These are phyloP conservation scores for Actinomortierella wolfii DNA, from an alignment of 371 early-diverging fungal species.

Conservation along the genomic window DNA sequence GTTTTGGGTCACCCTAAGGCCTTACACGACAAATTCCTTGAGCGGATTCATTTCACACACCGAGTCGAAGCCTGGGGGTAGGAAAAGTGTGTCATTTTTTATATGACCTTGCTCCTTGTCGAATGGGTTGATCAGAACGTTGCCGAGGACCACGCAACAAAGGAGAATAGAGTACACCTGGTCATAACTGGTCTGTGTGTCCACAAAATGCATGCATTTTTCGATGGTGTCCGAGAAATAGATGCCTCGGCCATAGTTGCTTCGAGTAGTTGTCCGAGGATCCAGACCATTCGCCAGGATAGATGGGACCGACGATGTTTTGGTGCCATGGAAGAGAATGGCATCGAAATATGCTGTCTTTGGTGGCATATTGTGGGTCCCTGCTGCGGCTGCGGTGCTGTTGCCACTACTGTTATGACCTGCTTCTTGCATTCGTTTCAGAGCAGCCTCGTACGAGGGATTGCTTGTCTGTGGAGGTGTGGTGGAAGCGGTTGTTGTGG, in stretches of 20 bases:
- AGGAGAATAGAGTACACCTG: constrained; percentile 36
- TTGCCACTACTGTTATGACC: too few relatives aligned
- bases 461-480: too few relatives aligned
- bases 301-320: constrained; percentile 8
- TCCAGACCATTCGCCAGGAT: constrained; percentile 36
- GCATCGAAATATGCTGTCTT: constrained; percentile 12
- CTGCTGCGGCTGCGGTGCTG: too few relatives aligned
- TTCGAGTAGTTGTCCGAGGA: constrained; percentile 28
- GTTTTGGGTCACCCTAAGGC: background rate
- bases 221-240: constrained; percentile 43
- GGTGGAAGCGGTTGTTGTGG: too few relatives aligned
- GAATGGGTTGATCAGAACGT: constrained; percentile 25
- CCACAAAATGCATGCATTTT: constrained; percentile 42
- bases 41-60: constrained; percentile 22
- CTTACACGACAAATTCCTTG: constrained; percentile 45
- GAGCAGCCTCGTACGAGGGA: too few relatives aligned
- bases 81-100: constrained; percentile 7
- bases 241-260: constrained; percentile 32
- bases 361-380: too few relatives aligned
- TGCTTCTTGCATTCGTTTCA: too few relatives aligned
- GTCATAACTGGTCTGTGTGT: constrained; percentile 16
- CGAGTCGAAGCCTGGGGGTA: constrained; percentile 29
- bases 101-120: constrained; percentile 11
- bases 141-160: constrained; percentile 36
- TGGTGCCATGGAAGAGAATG: constrained; percentile 37